Evolutionary conservation across 2,329 filamentous ascomycete species (phyloP).

Genomic region (Fusarium palustre): DNA sequence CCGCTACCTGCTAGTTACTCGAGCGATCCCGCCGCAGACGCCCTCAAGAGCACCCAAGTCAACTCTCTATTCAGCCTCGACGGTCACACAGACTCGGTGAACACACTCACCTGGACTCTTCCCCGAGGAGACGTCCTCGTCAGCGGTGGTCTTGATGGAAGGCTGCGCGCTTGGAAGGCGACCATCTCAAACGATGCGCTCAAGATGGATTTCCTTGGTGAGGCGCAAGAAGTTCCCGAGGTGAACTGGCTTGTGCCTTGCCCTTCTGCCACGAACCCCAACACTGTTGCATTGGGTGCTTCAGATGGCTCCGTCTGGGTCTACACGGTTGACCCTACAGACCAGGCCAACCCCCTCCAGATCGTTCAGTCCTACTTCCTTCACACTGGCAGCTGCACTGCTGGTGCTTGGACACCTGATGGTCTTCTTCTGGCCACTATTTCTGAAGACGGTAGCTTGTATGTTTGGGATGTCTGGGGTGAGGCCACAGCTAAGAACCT

Average conservation of each 20-base stretch:
- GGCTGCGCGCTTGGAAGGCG: conserved; percentile 76
- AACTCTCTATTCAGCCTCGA: conserved; percentile 78
- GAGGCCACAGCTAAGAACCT: conserved; percentile 72
- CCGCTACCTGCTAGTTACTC: conserved; percentile 83
- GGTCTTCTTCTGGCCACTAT: conserved; percentile 89
- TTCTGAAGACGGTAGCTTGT: conserved; percentile 86
- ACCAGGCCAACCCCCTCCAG: conserved; percentile 71
- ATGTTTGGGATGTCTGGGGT: conserved; percentile 93
- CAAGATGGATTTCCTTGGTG: conserved; percentile 73
- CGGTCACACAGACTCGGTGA: conserved; percentile 94
- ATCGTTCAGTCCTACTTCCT: conserved; percentile 94
- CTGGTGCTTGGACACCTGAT: conserved; percentile 90
- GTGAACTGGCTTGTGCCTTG: conserved; percentile 90
- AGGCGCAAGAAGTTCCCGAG: conserved; percentile 91
- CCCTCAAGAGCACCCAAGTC: conserved; percentile 65
- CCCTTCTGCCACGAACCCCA: conserved; percentile 76
- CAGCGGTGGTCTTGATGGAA: conserved; percentile 90
- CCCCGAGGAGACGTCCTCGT: conserved; percentile 85
- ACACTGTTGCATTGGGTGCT: conserved; percentile 88
- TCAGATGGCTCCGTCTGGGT: conserved; percentile 96
- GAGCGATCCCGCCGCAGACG: conserved; percentile 68
- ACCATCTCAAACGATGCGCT: conserved; percentile 60
- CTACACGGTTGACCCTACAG: conserved; percentile 81
- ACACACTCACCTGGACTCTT: conserved; percentile 84
- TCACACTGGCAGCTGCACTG: conserved; percentile 87